Evolutionary conservation across 176 grass and related monocot genomes (phyloP), one percentile per base, ranked within the genome.

Genomic region (Thalia dealbata): DNA sequence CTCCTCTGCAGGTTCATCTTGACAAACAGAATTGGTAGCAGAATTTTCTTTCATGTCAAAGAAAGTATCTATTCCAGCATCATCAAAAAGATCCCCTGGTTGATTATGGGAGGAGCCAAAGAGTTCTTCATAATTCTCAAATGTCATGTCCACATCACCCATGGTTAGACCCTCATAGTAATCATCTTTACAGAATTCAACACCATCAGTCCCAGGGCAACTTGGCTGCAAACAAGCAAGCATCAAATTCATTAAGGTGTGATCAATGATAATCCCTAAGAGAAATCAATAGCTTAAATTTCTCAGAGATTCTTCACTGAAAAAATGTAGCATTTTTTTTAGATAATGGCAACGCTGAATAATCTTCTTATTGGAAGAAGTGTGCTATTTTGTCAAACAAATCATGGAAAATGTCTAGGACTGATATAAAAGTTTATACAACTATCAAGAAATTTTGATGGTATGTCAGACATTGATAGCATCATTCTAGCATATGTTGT

Each of bases 71-170:
- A 99, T 91, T 46, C 90, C 90, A 79, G 90, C 82, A 85, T 99
- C 95, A 79, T 99, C 95, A 79, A 99, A 99, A 62, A 95, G 87
- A 50, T 99, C 85, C 64, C 80, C 87, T 14, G 74, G 71, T 73
- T 91, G 87, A 72, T 75, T 79, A 76, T 82, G 95, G 50, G 90
- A 85, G 50, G 71, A 79, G 64, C 90, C 88, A 80, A 95, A 95
- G 71, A 99, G 75, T 75, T 99, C 95, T 84, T 99, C 95, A 65
- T 99, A 99, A 78, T 93, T 99, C 82, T 91, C 85, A 0, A 91
- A 99, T 67, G 81, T 82, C 64, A 95, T 75, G 62, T 95, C 85
- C 52, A 85, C 86, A 83, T 91, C 79, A 70, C 91, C 95, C 67
- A 99, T 69, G 73, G 81, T 86, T 51, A 95, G 87, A 80, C 88